Evolutionary conservation across 495 filamentous ascomycete genomes (phyloP).

Genomic region (Aspergillus panamensis): DNA sequence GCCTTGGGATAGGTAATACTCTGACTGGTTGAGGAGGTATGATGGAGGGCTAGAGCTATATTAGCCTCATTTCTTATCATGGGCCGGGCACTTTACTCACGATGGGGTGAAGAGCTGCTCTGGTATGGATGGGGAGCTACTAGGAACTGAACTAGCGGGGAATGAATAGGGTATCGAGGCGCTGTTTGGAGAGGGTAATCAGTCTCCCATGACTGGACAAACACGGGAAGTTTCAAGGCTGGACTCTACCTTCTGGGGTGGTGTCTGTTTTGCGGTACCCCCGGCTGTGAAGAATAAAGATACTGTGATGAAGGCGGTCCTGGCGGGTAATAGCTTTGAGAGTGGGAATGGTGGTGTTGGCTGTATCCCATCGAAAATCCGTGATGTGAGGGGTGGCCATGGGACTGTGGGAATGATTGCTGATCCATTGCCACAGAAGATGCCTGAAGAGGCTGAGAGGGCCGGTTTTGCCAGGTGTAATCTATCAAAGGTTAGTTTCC

Average conservation of each 20-base stretch:
- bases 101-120: constrained; percentile 22
- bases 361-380: constrained; percentile 21
- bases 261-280: constrained; percentile 18
- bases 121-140: constrained; percentile 21
- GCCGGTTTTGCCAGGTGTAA: constrained; percentile 27
- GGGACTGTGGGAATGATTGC: constrained; percentile 21
- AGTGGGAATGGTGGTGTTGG: constrained; percentile 13
- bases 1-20: constrained; percentile 28
- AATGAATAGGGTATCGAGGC: constrained; percentile 24
- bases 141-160: constrained; percentile 21
- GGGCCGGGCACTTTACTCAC: constrained; percentile 6
- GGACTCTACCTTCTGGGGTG: constrained; percentile 24
- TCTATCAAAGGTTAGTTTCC: constrained; percentile 20
- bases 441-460: constrained; percentile 22
- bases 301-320: constrained; percentile 21
- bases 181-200: constrained; percentile 7
- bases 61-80: constrained; percentile 2
- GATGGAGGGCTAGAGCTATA: constrained; percentile 17
- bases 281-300: constrained; percentile 21
- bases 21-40: constrained; percentile 29
- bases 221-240: background rate
- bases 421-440: constrained; percentile 25
- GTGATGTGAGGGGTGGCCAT: constrained; percentile 17
- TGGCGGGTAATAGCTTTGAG: constrained; percentile 22
- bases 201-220: background rate